These are phyloP conservation scores for Salix caprea DNA, from an alignment of 345 rosid genomes.

Conservation along the genomic window DNA sequence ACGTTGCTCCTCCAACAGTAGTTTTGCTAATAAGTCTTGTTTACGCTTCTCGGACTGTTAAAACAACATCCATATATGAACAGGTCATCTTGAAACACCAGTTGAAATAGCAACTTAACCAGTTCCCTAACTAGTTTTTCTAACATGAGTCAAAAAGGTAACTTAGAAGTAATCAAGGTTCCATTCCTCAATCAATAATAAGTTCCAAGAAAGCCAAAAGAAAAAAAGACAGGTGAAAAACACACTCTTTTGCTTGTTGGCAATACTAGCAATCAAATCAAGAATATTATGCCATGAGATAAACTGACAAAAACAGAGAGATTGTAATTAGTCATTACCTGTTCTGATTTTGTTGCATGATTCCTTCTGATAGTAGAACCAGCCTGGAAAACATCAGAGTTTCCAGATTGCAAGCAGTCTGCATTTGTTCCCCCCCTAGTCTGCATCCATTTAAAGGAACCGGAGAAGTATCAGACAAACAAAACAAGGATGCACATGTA, in stretches of 20 bases:
- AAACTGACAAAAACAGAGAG: neutral
- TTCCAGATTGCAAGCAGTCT: slow-evolving; percentile 31
- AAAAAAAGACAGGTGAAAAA: neutral
- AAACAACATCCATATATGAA: slow-evolving; percentile 1
- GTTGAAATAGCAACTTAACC: neutral
- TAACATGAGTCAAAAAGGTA: neutral
- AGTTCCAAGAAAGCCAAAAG: neutral
- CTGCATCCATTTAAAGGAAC: slow-evolving; percentile 39
- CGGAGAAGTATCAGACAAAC: slow-evolving; percentile 12
- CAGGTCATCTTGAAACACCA: neutral
- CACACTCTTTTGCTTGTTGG: neutral
- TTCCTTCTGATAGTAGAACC: slow-evolving; percentile 47
- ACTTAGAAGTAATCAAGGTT: neutral
- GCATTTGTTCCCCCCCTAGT: slow-evolving; percentile 38
- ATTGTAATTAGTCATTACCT: slow-evolving; percentile 34
- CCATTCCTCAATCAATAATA: neutral
- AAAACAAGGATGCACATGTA: slow-evolving; percentile 4
- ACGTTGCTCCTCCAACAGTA: slow-evolving; percentile 61
- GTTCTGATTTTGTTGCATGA: slow-evolving; percentile 51
- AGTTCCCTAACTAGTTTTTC: neutral
- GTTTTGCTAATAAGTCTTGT: slow-evolving; percentile 58
- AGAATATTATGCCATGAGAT: neutral
- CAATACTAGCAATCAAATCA: neutral
- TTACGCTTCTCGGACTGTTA: slow-evolving; percentile 84
- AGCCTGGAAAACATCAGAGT: slow-evolving; percentile 36